Base-by-base conservation (phyloP, 2,329 filamentous ascomycete genomes). In the Herpotrichia juniperi region DNA sequence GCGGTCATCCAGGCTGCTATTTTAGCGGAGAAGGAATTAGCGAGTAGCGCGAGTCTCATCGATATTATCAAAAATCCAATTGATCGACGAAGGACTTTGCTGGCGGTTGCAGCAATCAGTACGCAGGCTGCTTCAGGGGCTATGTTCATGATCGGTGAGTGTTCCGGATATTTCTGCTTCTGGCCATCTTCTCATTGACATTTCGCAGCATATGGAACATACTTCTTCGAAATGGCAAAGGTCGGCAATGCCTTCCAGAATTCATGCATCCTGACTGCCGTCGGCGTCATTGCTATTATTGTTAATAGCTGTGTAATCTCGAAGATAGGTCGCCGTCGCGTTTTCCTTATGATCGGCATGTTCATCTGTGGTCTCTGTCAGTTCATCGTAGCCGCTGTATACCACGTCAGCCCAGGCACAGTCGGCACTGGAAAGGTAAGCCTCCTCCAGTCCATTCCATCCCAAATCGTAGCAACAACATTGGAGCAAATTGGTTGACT, bases 221-320 rank as follows among this genome's bases (percentile, higher is more conserved):
- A 85, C 66, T 85, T 85, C 74, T 83, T 86, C 63, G 76, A 80
- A 59, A 84, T 85, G 79, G 81, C 83, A 31, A 75, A 79, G 42
- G 80, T 85, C 5, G 75, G 79, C 30, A 76, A 81, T 42, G 76
- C 82, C 6, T 85, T 85, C 62, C 78, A 80, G 59, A 85, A 84
- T 68, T 74, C 78, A 11, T 83, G 83, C 62, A 81, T 85, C 42
- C 74, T 85, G 14, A 79, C 74, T 24, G 78, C 76, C 5, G 76
- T 84, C 43, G 82, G 82, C 14, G 81, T 84, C 19, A 63, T 81
- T n/a, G 81, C 81, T 31, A 80, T 78, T 22, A 74, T 84, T 40
- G 81, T 82, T n/a, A 82, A 84, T 28, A 69, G 79, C 10, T 64
- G 77, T 42, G 75, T 84, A 50, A 79, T 84, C 49, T 81, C 81